Conservation (phyloP, 768 basidiomycete species). For the Russula lepida region DNA sequence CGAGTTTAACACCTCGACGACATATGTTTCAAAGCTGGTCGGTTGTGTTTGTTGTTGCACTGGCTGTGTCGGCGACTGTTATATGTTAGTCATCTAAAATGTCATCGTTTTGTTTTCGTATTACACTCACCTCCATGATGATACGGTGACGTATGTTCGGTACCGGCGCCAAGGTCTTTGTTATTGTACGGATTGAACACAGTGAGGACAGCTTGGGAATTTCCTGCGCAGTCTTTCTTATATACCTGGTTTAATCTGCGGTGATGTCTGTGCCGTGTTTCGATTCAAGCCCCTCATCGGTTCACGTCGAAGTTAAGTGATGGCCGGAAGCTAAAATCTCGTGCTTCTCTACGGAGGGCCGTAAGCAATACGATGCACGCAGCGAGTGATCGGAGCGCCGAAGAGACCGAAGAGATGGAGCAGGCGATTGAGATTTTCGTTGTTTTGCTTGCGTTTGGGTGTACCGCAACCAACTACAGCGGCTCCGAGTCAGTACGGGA, state of each 20-base stretch:
- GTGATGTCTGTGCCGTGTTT: slow-evolving; percentile 17
- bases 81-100: not conserved
- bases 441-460: too few species aligned
- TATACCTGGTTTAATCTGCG: slow-evolving; percentile 3
- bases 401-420: not conserved
- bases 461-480: too few species aligned
- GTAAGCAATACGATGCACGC: not conserved
- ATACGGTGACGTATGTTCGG: not conserved
- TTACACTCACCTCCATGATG: slow-evolving; percentile 14
- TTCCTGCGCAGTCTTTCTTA: slow-evolving; percentile 23
- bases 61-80: not conserved
- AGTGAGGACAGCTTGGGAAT: slow-evolving; percentile 7
- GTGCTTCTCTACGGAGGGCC: slow-evolving; percentile 1
- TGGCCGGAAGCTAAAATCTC: slow-evolving; percentile 7
- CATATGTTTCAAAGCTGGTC: slow-evolving; percentile 56
- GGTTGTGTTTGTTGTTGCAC: slow-evolving; percentile 25
- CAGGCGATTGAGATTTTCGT: not conserved
- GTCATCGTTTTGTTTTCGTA: not conserved
- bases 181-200: slow-evolving; percentile 1
- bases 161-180: not conserved
- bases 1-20: slow-evolving; percentile 44
- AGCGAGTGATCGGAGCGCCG: not conserved
- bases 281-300: slow-evolving; percentile 20
- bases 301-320: slow-evolving; percentile 6
- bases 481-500: too few species aligned